These are phyloP conservation scores for Ophiostoma tasmaniense DNA, from an alignment of 2,329 filamentous ascomycete genomes.

Conservation along the genomic window DNA sequence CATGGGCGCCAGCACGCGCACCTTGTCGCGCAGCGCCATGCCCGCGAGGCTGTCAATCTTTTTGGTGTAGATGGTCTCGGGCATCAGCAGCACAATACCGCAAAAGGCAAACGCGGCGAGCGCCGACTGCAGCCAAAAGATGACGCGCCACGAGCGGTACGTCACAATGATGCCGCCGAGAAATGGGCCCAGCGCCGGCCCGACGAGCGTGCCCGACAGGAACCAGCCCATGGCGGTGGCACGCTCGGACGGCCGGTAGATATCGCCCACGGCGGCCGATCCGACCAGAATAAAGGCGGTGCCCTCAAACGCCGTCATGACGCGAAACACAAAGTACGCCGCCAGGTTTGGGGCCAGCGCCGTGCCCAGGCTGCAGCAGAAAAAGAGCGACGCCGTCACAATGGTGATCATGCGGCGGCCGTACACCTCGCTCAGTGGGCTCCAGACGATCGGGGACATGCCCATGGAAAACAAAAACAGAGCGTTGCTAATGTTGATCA, in stretches of 20 bases:
- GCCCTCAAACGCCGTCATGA: slow-evolving; percentile 61
- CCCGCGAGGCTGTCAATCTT: slow-evolving; percentile 47
- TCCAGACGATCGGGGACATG: slow-evolving; percentile 55
- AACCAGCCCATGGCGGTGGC: slow-evolving; percentile 60
- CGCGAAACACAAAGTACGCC: slow-evolving; percentile 58
- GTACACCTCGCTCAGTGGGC: slow-evolving; percentile 53
- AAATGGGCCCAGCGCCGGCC: slow-evolving; percentile 52
- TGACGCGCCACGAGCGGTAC: slow-evolving; percentile 55
- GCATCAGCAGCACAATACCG: slow-evolving; percentile 51
- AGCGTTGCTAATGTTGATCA: slow-evolving; percentile 61
- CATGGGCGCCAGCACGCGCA: slow-evolving; percentile 47
- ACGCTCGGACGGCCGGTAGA: slow-evolving; percentile 39
- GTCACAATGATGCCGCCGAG: slow-evolving; percentile 63
- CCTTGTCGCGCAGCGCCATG: slow-evolving; percentile 35
- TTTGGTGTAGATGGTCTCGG: slow-evolving; percentile 57
- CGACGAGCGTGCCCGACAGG: slow-evolving; percentile 55
- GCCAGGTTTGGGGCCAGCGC: slow-evolving; percentile 57
- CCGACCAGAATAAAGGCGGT: slow-evolving; percentile 60
- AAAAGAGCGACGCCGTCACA: slow-evolving; percentile 49
- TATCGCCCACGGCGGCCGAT: slow-evolving; percentile 49
- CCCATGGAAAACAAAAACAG: slow-evolving; percentile 67
- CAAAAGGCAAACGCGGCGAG: slow-evolving; percentile 49
- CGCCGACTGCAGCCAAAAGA: slow-evolving; percentile 63
- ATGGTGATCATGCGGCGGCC: slow-evolving; percentile 48
- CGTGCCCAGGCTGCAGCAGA: slow-evolving; percentile 55